Evolutionary conservation across 495 filamentous ascomycete genomes (phyloP).

Genomic region (Neurospora sp.): DNA sequence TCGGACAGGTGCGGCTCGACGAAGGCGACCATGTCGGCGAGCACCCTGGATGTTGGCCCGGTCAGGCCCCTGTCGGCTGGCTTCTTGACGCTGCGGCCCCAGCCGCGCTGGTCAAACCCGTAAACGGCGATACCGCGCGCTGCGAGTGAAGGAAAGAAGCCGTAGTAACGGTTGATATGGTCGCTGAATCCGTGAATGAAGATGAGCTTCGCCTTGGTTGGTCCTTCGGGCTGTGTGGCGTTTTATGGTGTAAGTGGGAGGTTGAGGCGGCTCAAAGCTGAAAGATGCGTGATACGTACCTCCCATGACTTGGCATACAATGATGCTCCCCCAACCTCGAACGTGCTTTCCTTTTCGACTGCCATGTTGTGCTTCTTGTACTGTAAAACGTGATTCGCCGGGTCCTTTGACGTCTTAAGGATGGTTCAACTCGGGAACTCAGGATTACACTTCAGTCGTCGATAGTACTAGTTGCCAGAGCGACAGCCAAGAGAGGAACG

Average conservation of each 20-base stretch:
- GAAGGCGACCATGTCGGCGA: constrained; percentile 68
- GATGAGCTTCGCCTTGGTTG: constrained; percentile 55
- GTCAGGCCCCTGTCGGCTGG: constrained; percentile 51
- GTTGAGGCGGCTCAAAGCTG: neutral
- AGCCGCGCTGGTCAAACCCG: constrained; percentile 71
- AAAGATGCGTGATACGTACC: constrained; percentile 36
- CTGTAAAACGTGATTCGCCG: neutral
- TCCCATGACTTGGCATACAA: constrained; percentile 84
- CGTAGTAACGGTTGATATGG: constrained; percentile 65
- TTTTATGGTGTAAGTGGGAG: neutral
- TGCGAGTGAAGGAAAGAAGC: constrained; percentile 58
- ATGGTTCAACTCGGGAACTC: neutral
- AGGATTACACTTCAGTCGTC: neutral
- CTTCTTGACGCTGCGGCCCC: constrained; percentile 41
- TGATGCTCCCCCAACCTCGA: constrained; percentile 44
- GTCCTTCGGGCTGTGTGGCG: constrained; percentile 34
- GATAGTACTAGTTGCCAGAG: neutral
- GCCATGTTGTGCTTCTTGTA: constrained; percentile 26
- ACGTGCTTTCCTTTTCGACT: constrained; percentile 38
- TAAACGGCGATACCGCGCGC: constrained; percentile 60
- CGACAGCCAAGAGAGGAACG: neutral
- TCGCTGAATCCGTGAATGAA: constrained; percentile 86
- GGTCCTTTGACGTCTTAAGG: neutral
- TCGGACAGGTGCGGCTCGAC: constrained; percentile 34
- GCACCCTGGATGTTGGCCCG: constrained; percentile 58